Conservation (phyloP, 192 early-diverging fungal species). For the Dimargaris verticillata region DNA sequence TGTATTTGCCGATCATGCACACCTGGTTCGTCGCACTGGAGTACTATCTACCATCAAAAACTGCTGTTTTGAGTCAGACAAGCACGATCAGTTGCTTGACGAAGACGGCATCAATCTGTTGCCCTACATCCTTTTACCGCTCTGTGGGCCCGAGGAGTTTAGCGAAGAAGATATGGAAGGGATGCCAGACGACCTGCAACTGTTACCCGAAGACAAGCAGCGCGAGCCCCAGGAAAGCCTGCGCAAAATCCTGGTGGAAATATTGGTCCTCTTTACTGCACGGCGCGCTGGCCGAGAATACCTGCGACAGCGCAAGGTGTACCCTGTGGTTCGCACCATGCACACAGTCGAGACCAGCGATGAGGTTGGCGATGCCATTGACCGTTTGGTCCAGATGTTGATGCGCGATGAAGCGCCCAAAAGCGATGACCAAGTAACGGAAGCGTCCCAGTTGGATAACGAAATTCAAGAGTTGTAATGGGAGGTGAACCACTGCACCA, state of each 20-base stretch:
- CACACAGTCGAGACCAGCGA: conserved; percentile 63
- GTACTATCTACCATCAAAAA: conserved; percentile 79
- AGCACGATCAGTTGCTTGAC: conserved; percentile 49
- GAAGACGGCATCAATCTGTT: conserved; percentile 60
- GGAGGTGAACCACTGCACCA: not conserved
- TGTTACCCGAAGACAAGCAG: conserved; percentile 64
- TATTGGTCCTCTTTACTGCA: conserved; percentile 56
- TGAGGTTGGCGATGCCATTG: conserved; percentile 47
- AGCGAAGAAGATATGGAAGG: conserved; percentile 82
- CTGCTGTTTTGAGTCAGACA: conserved; percentile 59
- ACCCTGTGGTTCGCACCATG: conserved; percentile 69
- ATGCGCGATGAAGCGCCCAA: conserved; percentile 55
- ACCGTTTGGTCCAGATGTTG: conserved; percentile 69
- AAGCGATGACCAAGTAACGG: conserved; percentile 20
- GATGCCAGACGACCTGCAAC: conserved; percentile 84
- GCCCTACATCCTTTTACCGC: conserved; percentile 74
- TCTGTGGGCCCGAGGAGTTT: conserved; percentile 84
- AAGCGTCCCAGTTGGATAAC: conserved; percentile 2
- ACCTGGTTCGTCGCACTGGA: conserved; percentile 78
- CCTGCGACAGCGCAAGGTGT: conserved; percentile 64
- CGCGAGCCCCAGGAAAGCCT: conserved; percentile 40
- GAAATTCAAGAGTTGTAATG: not conserved
- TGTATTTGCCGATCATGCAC: conserved; percentile 68
- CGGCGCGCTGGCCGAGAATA: conserved; percentile 63
- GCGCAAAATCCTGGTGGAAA: conserved; percentile 59